Evolutionary conservation across 2,329 filamentous ascomycete genomes (phyloP).

Genomic region (Bipolaris cookei): DNA sequence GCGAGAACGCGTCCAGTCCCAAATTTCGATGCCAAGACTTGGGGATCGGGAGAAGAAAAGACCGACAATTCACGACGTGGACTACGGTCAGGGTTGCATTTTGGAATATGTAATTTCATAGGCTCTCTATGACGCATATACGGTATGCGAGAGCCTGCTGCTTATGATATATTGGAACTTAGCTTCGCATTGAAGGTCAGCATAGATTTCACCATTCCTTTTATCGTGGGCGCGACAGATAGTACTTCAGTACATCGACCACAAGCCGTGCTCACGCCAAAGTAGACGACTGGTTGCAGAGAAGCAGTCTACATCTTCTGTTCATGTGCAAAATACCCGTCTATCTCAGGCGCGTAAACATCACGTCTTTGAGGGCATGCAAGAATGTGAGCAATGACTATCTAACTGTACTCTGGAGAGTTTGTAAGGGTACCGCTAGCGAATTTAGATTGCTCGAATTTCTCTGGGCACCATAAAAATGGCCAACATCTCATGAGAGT

Average conservation of each 20-base stretch:
- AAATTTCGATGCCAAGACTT: conserved; percentile 28
- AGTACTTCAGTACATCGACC: neutral
- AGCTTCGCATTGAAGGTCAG: neutral
- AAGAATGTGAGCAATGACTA: conserved; percentile 85
- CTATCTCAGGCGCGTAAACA: neutral
- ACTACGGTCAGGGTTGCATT: neutral
- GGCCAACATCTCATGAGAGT: conserved; percentile 73
- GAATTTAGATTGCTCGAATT: conserved; percentile 86
- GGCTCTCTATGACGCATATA: neutral
- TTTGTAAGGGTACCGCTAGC: conserved; percentile 90
- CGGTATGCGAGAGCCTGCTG: neutral
- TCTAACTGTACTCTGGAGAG: conserved; percentile 90
- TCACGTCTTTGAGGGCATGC: conserved; percentile 7
- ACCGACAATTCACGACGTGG: conserved; percentile 10
- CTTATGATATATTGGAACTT: neutral
- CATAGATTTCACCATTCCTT: neutral
- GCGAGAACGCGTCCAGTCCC: conserved; percentile 38
- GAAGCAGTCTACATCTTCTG: neutral
- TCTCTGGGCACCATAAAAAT: conserved; percentile 88
- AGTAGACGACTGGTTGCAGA: neutral
- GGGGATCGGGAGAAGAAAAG: conserved; percentile 16
- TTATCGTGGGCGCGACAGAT: neutral
- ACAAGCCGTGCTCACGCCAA: neutral
- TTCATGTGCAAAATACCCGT: neutral
- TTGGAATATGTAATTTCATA: neutral